Evolutionary conservation across 345 rosid genomes (phyloP), one percentile per base, ranked within the genome.

Genomic region (Salix koriyanagi): DNA sequence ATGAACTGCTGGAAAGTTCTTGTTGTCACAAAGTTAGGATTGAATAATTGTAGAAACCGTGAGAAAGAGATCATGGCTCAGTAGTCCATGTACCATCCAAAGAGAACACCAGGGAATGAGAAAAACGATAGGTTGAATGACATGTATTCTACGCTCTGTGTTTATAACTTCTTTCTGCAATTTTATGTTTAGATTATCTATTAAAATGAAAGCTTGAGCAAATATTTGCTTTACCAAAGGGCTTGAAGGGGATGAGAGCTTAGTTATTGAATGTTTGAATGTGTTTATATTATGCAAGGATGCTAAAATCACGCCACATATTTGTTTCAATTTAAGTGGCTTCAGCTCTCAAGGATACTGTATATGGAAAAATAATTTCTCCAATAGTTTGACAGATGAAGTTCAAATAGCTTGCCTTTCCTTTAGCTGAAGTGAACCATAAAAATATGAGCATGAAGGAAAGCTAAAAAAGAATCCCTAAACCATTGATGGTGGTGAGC

Each of bases 141-240:
- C 97, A 95, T 95, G 90, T 87, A 92, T 73, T 95, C 96, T 82
- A 89, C 97, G 42, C 97, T 92, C 81, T 14, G 97, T 91, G 78
- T 56, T 72, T 46, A 94, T 87, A 79, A 92, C 97, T 80, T 82
- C 83, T 80, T 78, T 92, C 99, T 91, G 92, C 88, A 83, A 71
- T 73, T 46, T 74, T 48, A 65, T 37, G 13, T 19, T 67, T 39
- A 41, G 16, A 21, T 19, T 8, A 36, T 14, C 19, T 67, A 19
- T 23, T 23, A n/a, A 25, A 58, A 58, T n/a, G 26, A n/a, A 58
- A 58, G 28, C 62, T 58, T 3, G 28, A 58, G 62, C 5, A 58
- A 58, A 23, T 58, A n/a, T 9, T n/a, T 58, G 14, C 28, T n/a
- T 58, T 25, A 58, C 62, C 62, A 25, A n/a, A n/a, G 23, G 28